A percentile compares a stretch with the other conserved stretches of the same genome.
These are phyloP conservation scores for Sisymbrium altissimum DNA, from an alignment of 345 rosid genomes.

Conservation along the genomic window DNA sequence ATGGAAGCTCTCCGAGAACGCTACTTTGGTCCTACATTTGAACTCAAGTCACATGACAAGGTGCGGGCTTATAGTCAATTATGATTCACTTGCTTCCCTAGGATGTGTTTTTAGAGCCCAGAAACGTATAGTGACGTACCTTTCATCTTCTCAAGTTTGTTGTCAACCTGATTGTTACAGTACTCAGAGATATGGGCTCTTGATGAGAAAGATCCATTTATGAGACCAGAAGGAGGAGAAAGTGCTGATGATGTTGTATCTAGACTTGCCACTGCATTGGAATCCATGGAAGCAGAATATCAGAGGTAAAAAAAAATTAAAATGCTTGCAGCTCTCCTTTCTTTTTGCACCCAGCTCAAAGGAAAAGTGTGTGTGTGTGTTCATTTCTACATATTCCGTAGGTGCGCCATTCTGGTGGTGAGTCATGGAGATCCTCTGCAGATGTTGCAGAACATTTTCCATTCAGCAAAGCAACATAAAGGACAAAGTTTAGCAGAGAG, in stretches of 20 bases:
- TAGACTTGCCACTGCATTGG: conserved; percentile 61
- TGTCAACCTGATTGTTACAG: conserved; percentile 36
- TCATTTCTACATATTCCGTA: conserved; percentile 22
- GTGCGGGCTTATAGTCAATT: conserved; percentile 28
- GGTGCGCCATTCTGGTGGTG: conserved; percentile 65
- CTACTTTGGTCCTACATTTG: conserved; percentile 83
- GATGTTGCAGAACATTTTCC: conserved; percentile 71
- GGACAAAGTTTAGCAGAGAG: conserved; percentile 37
- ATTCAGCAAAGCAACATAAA: conserved; percentile 44
- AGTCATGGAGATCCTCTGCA: conserved; percentile 96
- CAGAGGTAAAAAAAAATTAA: conserved; percentile 46
- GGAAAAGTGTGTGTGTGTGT: background rate
- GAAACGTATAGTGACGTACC: background rate
- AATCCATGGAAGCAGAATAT: conserved; percentile 58
- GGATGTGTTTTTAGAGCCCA: background rate
- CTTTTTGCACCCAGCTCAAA: background rate
- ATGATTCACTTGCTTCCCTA: background rate
- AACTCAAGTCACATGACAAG: conserved; percentile 79
- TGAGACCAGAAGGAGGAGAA: conserved; percentile 75
- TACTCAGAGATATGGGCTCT: conserved; percentile 80
- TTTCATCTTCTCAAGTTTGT: background rate
- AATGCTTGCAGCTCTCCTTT: too few species aligned
- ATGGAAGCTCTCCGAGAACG: conserved; percentile 85
- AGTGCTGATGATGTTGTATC: conserved; percentile 78
- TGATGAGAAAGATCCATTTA: conserved; percentile 79